Evolutionary conservation across 768 basidiomycete genomes (phyloP).

Genomic region (Naganishia vaughanmartiniae): DNA sequence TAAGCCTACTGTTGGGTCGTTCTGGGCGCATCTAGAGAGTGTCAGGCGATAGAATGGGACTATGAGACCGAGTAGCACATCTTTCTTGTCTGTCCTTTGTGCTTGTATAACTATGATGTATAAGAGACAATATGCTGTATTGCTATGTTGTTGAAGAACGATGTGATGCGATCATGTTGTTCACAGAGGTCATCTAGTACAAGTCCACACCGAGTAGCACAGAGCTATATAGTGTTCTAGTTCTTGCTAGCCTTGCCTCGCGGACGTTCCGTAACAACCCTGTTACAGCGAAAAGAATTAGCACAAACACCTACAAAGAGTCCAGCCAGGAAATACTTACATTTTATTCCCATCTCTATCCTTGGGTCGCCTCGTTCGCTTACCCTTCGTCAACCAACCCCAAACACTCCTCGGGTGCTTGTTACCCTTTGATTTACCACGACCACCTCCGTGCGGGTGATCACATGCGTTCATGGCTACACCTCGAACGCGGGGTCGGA

Average conservation of each 20-base stretch:
- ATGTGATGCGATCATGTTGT: neutral
- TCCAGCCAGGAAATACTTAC: slow-evolving; percentile 34
- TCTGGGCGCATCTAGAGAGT: slow-evolving; percentile 65
- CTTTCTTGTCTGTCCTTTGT: neutral
- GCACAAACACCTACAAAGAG: neutral
- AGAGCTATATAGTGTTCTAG: neutral
- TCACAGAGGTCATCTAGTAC: neutral
- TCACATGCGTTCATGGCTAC: slow-evolving; percentile 91
- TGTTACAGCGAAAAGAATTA: slow-evolving; percentile 15
- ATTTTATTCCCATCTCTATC: slow-evolving; percentile 80
- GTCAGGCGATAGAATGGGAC: neutral
- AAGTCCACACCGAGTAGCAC: neutral
- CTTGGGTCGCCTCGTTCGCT: slow-evolving; percentile 79
- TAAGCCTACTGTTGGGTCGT: slow-evolving; percentile 88
- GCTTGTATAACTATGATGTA: neutral
- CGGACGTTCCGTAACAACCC: slow-evolving; percentile 49
- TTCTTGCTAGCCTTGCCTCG: slow-evolving; percentile 37
- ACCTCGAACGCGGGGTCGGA: slow-evolving; percentile 82
- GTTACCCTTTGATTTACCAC: slow-evolving; percentile 95
- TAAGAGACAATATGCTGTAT: neutral
- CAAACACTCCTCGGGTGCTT: slow-evolving; percentile 87
- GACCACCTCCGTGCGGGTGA: slow-evolving; percentile 89
- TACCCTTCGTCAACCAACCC: slow-evolving; percentile 91
- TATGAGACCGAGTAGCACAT: neutral
- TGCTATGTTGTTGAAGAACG: no score